Base-by-base conservation (phyloP, 1,139 yeast species). In the Suhomyces bribrorum region DNA sequence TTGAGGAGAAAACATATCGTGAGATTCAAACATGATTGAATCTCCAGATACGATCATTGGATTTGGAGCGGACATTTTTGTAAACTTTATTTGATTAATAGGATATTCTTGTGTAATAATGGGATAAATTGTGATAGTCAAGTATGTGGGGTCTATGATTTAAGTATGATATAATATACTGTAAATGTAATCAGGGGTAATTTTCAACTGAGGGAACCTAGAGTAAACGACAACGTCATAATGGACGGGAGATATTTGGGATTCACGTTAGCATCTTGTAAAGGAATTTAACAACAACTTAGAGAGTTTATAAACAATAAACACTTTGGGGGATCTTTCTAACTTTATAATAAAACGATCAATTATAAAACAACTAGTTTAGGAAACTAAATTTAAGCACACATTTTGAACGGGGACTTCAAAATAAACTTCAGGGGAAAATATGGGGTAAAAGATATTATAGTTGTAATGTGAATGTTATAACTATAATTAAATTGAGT, bases 361-460 rank as follows among this genome's bases (percentile, higher is more conserved):
- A 40, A 37, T 17, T 20, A 30, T 22, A 34, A 34, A 39, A 43
- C 32, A 4, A 20, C 8, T 20, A 31, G 31, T 36, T 39, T 33
- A 27, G 37, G 24, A 39, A 44, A 42, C 43, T 39, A 52, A n/a
- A 58, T 62, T 64, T 64, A 64, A 54, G 66, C 66, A 61, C 64
- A 62, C 70, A 64, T 64, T 50, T 54, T 59, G 46, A 45, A 38
- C 30, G 25, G 34, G 14, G 24, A 26, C 29, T 26, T 43, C 39
- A 41, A 41, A 43, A 38, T 31, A 42, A 38, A 30, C 23, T 26
- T 25, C 18, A 23, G 38, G 38, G 41, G 32, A 31, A 36, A 36
- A 31, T 26, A 15, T 20, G 29, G 36, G 44, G 37, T 37, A 35
- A 42, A 39, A 37, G 35, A 29, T 35, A 20, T 20, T 20, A 20